Conservation (phyloP, 441 rosid species). For the California macrophylla region DNA sequence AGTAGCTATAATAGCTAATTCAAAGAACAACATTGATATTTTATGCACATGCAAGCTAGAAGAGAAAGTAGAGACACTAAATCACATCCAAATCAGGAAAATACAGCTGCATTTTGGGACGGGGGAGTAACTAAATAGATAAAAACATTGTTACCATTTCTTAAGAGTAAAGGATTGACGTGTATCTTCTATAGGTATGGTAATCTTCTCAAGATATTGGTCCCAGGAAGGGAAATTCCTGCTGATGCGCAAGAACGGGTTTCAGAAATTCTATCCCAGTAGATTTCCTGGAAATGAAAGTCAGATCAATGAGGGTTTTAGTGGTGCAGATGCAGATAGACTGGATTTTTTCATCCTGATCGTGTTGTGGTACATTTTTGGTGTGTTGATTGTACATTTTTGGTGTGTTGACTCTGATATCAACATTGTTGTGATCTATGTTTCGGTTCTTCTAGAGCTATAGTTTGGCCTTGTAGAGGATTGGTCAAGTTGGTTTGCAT, state of each 20-base stretch:
- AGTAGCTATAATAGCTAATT: not conserved
- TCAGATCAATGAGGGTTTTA: not conserved
- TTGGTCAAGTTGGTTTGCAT: not conserved
- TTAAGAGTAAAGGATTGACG: not conserved
- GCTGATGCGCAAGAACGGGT: constrained; percentile 13
- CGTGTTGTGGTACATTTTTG: not conserved
- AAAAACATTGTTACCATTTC: not conserved
- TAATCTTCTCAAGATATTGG: constrained; percentile 14
- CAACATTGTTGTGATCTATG: not conserved
- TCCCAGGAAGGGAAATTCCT: constrained; percentile 16
- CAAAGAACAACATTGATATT: too few relatives aligned
- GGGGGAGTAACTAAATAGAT: too few relatives aligned
- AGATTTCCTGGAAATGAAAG: not conserved
- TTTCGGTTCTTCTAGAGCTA: not conserved
- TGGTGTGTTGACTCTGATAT: not conserved
- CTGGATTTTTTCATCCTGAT: not conserved
- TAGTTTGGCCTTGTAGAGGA: not conserved
- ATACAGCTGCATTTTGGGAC: too few relatives aligned
- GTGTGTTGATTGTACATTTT: not conserved
- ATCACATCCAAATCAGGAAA: too few relatives aligned
- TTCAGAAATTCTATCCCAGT: constrained; percentile 8
- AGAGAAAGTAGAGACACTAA: too few relatives aligned
- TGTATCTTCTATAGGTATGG: constrained; percentile 5
- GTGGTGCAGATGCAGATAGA: not conserved
- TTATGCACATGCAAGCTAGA: too few relatives aligned